These are phyloP conservation scores for Aspergillus indologenus DNA, from an alignment of 495 filamentous ascomycete species.

Conservation along the genomic window DNA sequence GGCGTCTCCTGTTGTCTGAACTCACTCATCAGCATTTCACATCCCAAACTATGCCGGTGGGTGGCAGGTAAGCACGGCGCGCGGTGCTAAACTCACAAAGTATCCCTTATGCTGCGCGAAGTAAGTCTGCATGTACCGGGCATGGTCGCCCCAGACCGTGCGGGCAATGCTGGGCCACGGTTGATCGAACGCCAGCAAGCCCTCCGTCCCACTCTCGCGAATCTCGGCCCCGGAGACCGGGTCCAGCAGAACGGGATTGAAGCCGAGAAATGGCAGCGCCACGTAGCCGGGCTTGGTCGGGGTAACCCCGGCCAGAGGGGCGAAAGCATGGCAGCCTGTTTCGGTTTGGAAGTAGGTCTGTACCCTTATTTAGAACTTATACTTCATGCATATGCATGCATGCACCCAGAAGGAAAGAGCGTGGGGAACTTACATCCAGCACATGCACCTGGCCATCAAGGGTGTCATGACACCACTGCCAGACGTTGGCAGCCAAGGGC, in stretches of 20 bases:
- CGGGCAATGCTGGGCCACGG: neutral
- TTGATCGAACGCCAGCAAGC: neutral
- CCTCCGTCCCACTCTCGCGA: constrained; percentile 62
- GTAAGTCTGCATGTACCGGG: too few species aligned
- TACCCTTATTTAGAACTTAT: too few species aligned
- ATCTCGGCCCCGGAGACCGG: constrained; percentile 31
- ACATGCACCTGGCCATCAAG: neutral
- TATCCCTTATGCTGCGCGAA: constrained; percentile 43
- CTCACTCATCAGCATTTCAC: too few species aligned
- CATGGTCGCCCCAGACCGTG: too few species aligned
- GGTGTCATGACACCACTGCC: neutral
- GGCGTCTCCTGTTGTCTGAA: constrained; percentile 72
- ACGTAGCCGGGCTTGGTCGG: neutral
- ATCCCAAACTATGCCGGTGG: too few species aligned
- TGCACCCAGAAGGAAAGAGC: too few species aligned
- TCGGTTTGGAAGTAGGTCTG: neutral
- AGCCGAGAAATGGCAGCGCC: neutral
- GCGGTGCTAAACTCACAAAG: constrained; percentile 43
- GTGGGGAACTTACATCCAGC: neutral
- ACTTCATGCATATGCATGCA: too few species aligned
- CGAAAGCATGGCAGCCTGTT: neutral
- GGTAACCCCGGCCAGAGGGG: neutral
- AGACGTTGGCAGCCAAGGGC: neutral
- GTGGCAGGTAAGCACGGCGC: too few species aligned
- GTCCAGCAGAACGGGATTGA: neutral